Conservation (phyloP, 768 basidiomycete species). For the Lentinus brumalis region DNA sequence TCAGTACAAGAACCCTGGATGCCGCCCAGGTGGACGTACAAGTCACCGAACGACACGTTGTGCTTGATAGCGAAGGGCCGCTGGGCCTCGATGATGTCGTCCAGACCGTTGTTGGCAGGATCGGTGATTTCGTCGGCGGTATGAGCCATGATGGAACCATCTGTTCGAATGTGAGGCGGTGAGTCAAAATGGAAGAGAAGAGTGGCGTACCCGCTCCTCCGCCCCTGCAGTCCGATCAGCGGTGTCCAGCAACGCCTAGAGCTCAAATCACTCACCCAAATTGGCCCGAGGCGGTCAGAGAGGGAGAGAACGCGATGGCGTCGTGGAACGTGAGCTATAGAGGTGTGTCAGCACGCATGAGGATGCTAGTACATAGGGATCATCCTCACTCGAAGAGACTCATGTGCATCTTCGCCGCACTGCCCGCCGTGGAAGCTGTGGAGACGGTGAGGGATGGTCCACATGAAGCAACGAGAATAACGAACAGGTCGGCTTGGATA, state of each 20-base stretch:
- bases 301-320: conserved; percentile 25
- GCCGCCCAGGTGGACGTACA: conserved; percentile 17
- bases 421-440: conserved; percentile 34
- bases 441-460: conserved; percentile 8
- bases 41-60: conserved; percentile 20
- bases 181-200: conserved; percentile 5
- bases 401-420: conserved; percentile 30
- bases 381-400: conserved; percentile 30
- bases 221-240: conserved; percentile 1
- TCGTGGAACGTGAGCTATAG: conserved; percentile 28
- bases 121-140: conserved; percentile 16
- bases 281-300: conserved; percentile 5
- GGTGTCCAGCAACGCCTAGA: neutral
- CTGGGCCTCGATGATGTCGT: conserved; percentile 19
- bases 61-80: conserved; percentile 16
- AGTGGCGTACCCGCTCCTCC: conserved; percentile 27
- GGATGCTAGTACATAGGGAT: conserved; percentile 17
- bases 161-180: conserved; percentile 3
- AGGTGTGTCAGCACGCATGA: conserved; percentile 14
- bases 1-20: conserved; percentile 14
- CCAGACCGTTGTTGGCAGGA: conserved; percentile 27
- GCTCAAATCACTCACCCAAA: conserved; percentile 21
- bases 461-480: neutral
- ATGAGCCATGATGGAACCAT: conserved; percentile 25
- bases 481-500: conserved; percentile 27